phyloP scores from a whole-genome alignment of 2,329 filamentous ascomycete species.

The Aspergillus proliferans region DNA sequence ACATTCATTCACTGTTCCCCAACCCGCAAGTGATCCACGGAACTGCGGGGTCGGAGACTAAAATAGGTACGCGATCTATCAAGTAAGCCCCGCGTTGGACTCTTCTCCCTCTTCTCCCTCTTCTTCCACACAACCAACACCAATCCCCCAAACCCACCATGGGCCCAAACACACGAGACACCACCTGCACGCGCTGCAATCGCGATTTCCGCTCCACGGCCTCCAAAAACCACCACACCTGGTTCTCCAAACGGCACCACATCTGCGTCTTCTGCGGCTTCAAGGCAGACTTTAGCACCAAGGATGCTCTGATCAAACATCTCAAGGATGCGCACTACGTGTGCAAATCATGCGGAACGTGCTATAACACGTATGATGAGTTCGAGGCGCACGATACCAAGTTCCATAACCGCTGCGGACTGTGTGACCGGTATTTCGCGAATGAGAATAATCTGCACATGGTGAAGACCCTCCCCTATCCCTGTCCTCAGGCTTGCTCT shows the following conservation, averaged over 20 bases:
- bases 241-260: constrained; percentile 4
- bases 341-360: neutral
- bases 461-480: neutral
- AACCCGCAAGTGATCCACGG: no score
- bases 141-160: neutral
- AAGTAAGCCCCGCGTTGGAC: no score
- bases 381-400: neutral
- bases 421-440: neutral
- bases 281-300: constrained; percentile 2
- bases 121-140: neutral
- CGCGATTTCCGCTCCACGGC: neutral
- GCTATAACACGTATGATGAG: neutral
- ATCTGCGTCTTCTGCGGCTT: constrained; percentile 6
- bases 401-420: neutral
- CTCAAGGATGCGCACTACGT: neutral
- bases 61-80: no score
- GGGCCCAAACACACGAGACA: neutral
- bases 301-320: neutral
- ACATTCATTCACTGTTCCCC: no score
- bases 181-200: neutral
- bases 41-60: no score
- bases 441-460: constrained; percentile 1
- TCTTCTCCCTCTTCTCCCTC: neutral
- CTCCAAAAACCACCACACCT: neutral
- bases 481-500: neutral